These are phyloP conservation scores for Ganoderma meredithae DNA, from an alignment of 1,284 basidiomycete species.

Conservation along the genomic window DNA sequence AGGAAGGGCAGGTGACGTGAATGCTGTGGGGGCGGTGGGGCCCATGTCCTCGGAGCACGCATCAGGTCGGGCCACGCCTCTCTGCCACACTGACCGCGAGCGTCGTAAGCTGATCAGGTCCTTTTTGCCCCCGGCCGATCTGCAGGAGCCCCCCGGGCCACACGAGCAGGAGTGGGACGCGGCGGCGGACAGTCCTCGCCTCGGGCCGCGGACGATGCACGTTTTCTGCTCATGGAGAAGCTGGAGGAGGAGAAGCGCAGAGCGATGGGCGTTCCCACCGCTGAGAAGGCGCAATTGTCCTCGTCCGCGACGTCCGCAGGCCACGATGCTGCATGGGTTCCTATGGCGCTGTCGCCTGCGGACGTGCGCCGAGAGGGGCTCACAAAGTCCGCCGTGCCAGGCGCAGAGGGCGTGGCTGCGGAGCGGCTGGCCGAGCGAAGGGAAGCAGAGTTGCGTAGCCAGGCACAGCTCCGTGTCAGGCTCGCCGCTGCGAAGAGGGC, in stretches of 20 bases:
- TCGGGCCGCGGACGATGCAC: constrained; percentile 33
- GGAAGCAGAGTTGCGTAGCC: constrained; percentile 56
- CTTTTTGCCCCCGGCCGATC: constrained; percentile 5
- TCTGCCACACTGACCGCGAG: constrained; percentile 25
- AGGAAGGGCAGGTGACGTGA: constrained; percentile 19
- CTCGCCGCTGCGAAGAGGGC: constrained; percentile 56
- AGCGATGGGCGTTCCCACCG: constrained; percentile 30
- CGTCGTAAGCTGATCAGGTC: constrained; percentile 19
- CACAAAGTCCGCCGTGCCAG: constrained; percentile 16
- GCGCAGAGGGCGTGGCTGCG: constrained; percentile 24
- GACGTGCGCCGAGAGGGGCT: background rate
- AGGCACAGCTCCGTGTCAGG: constrained; percentile 56
- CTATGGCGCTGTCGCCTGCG: constrained; percentile 17
- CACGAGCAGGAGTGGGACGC: constrained; percentile 17
- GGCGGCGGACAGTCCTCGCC: constrained; percentile 14
- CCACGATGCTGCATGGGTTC: constrained; percentile 22
- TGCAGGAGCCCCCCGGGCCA: constrained; percentile 12
- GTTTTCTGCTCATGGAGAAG: constrained; percentile 51
- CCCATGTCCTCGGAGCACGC: constrained; percentile 24
- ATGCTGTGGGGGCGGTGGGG: constrained; percentile 24
- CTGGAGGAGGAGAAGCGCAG: constrained; percentile 53
- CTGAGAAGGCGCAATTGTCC: constrained; percentile 32
- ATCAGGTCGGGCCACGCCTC: constrained; percentile 18
- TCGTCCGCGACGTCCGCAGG: constrained; percentile 8
- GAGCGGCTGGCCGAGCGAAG: constrained; percentile 31